Evolutionary conservation across 2,329 filamentous ascomycete species (phyloP), one percentile per base, ranked within the genome.

Genomic region (Colletotrichum plurivorum): DNA sequence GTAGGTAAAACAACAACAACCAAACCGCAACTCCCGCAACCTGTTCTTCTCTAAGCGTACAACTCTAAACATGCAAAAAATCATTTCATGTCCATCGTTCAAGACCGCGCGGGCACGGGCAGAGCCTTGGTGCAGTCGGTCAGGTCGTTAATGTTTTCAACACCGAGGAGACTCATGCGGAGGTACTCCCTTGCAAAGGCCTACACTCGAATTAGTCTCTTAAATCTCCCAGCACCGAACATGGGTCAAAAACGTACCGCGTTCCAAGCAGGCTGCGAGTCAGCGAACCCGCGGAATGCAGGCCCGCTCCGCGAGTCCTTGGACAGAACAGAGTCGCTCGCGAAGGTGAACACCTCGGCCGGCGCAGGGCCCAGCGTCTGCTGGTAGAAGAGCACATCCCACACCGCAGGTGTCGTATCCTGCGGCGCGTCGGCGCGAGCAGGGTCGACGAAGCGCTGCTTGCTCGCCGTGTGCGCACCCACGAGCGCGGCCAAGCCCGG

Each of bases 131-230:
- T 87, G 80, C 87, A 89, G 69, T 89, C 87, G 12, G 82, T 85
- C 49, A 89, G 76, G n/a, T 79, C 75, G 74, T 89, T 88, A 74
- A 89, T 85, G 73, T 88, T 87, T 72, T 86, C 82, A 8, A 89
- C 86, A 2, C 87, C 87, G 6, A 89, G 82, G 2, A 89, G 77
- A 45, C 83, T 86, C 20, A 89, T 78, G 13, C 86, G 84, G 54
- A 87, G 80, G 71, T 89, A 89, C 15, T 84, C 85, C 45, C 80
- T 80, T 3, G 86, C 82, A 57, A 85, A 89, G 45, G 84, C 85
- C 81, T 84, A 18, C 22, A 1, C 1, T 4, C 16, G 8, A 25
- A 25, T 71, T 39, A 71, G 65, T n/a, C 5, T 4, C 39, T 16
- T 4, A 8, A 8, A 10, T 9, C 3, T 3, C 3, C 3, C 1